Conservation (phyloP, 2,329 filamentous ascomycete species). For the Neonectria magnoliae region DNA sequence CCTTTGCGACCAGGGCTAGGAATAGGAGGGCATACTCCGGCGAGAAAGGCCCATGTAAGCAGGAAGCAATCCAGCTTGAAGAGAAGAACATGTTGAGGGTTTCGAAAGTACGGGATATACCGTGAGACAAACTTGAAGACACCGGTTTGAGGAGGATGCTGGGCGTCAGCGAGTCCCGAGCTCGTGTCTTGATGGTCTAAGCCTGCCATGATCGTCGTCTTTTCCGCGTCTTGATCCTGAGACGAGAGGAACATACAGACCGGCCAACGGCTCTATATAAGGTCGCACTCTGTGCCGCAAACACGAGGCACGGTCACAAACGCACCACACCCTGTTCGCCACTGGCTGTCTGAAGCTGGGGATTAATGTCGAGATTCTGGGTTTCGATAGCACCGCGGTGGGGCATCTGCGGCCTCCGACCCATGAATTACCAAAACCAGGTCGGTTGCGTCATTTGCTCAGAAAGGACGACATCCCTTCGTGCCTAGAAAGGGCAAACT, state of each 20-base stretch:
- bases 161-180: not conserved
- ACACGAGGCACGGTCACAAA: slow-evolving; percentile 14
- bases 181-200: slow-evolving; percentile 5
- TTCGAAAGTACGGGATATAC: slow-evolving; percentile 39
- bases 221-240: not conserved
- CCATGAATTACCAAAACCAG: slow-evolving; percentile 20
- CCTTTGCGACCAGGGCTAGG: not conserved
- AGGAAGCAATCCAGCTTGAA: slow-evolving; percentile 50
- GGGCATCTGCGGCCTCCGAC: slow-evolving; percentile 19
- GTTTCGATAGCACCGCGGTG: slow-evolving; percentile 19
- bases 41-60: slow-evolving; percentile 49
- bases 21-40: slow-evolving; percentile 34
- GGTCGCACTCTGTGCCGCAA: not conserved
- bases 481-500: slow-evolving; percentile 25
- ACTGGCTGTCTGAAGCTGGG: not conserved
- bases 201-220: slow-evolving; percentile 1
- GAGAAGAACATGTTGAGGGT: slow-evolving; percentile 47
- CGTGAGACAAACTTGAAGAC: slow-evolving; percentile 34
- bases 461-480: slow-evolving; percentile 34
- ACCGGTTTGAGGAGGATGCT: slow-evolving; percentile 27
- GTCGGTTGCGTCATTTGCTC: slow-evolving; percentile 37
- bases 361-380: slow-evolving; percentile 15
- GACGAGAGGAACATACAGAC: not conserved
- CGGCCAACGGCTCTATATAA: slow-evolving; percentile 11
- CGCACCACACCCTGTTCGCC: slow-evolving; percentile 5